These are phyloP conservation scores for Termitomyces sp. DNA, from an alignment of 768 basidiomycete species.

Conservation along the genomic window DNA sequence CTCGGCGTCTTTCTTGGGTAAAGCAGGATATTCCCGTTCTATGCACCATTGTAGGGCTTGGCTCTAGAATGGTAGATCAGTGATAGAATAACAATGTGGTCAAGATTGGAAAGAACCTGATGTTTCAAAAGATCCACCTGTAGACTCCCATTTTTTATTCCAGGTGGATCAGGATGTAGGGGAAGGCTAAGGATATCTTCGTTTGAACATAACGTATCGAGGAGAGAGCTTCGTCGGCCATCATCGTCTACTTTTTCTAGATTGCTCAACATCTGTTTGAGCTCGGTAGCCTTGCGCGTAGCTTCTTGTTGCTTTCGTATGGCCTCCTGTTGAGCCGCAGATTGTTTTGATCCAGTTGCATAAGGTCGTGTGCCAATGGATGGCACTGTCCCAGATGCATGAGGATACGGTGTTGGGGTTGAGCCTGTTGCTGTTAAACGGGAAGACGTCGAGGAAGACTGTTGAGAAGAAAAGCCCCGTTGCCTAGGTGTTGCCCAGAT, in stretches of 20 bases:
- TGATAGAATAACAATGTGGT: not conserved
- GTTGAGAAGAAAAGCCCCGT: slow-evolving; percentile 45
- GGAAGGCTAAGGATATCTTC: slow-evolving; percentile 76
- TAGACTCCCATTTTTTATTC: slow-evolving; percentile 61
- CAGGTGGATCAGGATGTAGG: slow-evolving; percentile 67
- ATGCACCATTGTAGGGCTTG: slow-evolving; percentile 90
- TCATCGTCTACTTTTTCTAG: slow-evolving; percentile 82
- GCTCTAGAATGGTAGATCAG: slow-evolving; percentile 37
- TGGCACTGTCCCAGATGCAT: slow-evolving; percentile 15
- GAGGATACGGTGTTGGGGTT: not conserved
- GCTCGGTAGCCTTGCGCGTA: slow-evolving; percentile 59
- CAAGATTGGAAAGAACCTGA: slow-evolving; percentile 46
- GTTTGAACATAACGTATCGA: slow-evolving; percentile 64
- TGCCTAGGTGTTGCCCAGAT: slow-evolving; percentile 74
- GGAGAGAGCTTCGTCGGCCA: slow-evolving; percentile 61
- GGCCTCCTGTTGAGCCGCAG: slow-evolving; percentile 46
- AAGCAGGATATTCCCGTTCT: slow-evolving; percentile 69
- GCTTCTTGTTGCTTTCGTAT: slow-evolving; percentile 47
- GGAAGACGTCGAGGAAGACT: slow-evolving; percentile 16
- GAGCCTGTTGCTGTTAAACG: slow-evolving; percentile 5
- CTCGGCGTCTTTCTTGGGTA: slow-evolving; percentile 66
- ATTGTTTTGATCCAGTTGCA: slow-evolving; percentile 19
- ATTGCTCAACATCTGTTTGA: slow-evolving; percentile 57
- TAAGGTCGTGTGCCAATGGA: slow-evolving; percentile 16
- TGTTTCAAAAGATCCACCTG: slow-evolving; percentile 76